These are phyloP conservation scores for Vanilla planifolia DNA, from an alignment of 106 monocot genomes.

Conservation along the genomic window DNA sequence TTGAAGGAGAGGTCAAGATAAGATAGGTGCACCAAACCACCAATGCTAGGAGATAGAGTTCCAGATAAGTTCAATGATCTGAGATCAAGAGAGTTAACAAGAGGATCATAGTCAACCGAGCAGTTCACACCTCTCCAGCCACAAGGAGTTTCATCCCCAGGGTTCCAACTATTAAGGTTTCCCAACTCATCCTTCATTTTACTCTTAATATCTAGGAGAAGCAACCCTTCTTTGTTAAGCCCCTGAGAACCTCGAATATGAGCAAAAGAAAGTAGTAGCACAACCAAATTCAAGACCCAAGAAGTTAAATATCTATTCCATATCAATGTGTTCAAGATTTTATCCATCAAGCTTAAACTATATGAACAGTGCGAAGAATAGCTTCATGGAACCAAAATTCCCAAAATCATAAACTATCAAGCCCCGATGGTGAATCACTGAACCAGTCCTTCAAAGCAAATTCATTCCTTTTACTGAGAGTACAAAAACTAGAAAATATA, in stretches of 20 bases:
- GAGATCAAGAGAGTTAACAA: conserved; percentile 56
- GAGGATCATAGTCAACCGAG: conserved; percentile 19
- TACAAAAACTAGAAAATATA: not conserved
- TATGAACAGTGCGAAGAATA: not conserved
- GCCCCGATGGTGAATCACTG: not conserved
- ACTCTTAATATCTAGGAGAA: conserved; percentile 56
- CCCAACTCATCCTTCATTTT: conserved; percentile 34
- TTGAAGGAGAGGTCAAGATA: conserved; percentile 78
- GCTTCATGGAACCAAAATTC: not conserved
- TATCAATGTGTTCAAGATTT: not conserved
- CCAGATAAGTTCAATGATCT: conserved; percentile 75
- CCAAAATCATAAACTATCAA: not conserved
- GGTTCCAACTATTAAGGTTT: conserved; percentile 57
- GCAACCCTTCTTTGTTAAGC: conserved; percentile 64
- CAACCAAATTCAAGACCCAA: conserved; percentile 10
- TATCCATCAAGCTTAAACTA: not conserved
- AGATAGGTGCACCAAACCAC: conserved; percentile 42
- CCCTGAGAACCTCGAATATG: conserved; percentile 25
- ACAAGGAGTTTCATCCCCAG: conserved; percentile 59
- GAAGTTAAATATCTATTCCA: not conserved
- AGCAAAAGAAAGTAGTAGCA: conserved; percentile 26
- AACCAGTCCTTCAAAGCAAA: conserved; percentile 1
- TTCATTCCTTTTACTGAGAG: not conserved
- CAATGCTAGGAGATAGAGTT: conserved; percentile 47
- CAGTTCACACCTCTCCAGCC: conserved; percentile 77